Base-by-base conservation (phyloP, 495 filamentous ascomycete species). In the Rusavskia elegans region DNA sequence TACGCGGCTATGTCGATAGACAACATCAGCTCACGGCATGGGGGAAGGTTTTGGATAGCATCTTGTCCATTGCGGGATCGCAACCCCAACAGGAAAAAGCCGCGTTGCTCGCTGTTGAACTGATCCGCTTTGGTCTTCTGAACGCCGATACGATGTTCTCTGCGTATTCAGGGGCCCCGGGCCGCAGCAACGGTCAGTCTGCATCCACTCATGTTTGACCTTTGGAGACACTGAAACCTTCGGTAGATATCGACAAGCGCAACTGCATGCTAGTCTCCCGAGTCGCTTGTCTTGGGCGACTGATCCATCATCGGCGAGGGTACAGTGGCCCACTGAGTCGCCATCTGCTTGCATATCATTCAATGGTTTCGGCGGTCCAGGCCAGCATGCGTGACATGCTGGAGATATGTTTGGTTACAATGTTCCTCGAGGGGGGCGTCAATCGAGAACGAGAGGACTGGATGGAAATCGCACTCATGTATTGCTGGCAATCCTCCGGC, bases 281-380 rank as follows among this genome's bases (percentile, higher is more conserved):
- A 39, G 83, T 92, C 52, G 84, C 89, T 14, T 87, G 82, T 48
- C 72, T 97, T 57, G 79, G 83, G 45, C 84, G 83, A 57, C 70
- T 99, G 23, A 78, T 80, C 30, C 92, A 99, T 62, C 76, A 85
- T 56, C 69, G 74, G 6, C 89, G 89, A 58, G 89, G 93, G 23
- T 99, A 95, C 66, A 96, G 92, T 23, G 92, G 92, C 1, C 92
- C 92, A 0, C 73, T 99, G 1, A 95, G 85, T 71, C 81, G 89
- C 61, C 85, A 92, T 58, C 73, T 97, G 41, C 74, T 97, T 11
- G 83, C 81, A 29, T 97, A 87, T 69, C 85, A 87, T 54, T 87
- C 88, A 0, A 71, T 96, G 54, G 81, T 84, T 38, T 81, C 81
- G 8, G 80, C 84, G 53, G 81, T 95, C 32, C 86, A 89, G 19